Evolutionary conservation across 495 filamentous ascomycete genomes (phyloP).

Genomic region (Achaetomiella virescens): DNA sequence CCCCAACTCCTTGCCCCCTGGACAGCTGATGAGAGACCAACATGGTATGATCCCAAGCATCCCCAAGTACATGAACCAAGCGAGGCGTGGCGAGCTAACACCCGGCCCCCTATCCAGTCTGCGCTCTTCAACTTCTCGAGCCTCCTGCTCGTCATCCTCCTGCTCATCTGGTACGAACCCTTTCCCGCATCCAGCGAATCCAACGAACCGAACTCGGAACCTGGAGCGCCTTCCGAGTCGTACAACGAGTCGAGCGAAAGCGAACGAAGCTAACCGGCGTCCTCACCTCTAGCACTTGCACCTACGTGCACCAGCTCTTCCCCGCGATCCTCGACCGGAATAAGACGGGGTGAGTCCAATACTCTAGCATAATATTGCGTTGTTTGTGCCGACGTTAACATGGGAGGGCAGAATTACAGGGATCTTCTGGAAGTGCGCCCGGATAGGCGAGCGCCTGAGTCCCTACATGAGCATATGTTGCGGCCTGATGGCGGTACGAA

Average conservation of each 20-base stretch:
- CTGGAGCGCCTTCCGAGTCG: not conserved
- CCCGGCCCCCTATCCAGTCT: conserved; percentile 47
- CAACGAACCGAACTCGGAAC: not conserved
- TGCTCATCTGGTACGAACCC: conserved; percentile 70
- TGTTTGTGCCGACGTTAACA: conserved; percentile 10
- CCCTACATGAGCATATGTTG: conserved; percentile 96
- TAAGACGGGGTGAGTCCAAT: conserved; percentile 67
- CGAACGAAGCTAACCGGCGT: not conserved
- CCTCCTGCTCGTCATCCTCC: conserved; percentile 84
- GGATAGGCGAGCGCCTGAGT: conserved; percentile 87
- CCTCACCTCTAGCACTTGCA: conserved; percentile 51
- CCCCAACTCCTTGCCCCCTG: no score
- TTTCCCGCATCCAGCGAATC: not conserved
- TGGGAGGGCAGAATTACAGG: conserved; percentile 58
- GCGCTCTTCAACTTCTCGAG: conserved; percentile 98
- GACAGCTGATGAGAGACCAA: not conserved
- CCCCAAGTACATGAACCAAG: not conserved
- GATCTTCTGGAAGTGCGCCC: conserved; percentile 94
- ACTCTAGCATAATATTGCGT: not conserved
- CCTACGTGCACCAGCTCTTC: conserved; percentile 85
- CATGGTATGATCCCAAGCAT: conserved; percentile 16
- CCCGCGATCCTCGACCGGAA: conserved; percentile 90
- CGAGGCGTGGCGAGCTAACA: conserved; percentile 23
- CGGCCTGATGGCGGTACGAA: conserved; percentile 81
- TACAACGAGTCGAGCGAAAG: not conserved